A percentile compares a stretch with the other conserved stretches of the same genome.
These are phyloP conservation scores for Gracilaria gracilis DNA, from an alignment of 23 red algal genomes.

Conservation along the genomic window DNA sequence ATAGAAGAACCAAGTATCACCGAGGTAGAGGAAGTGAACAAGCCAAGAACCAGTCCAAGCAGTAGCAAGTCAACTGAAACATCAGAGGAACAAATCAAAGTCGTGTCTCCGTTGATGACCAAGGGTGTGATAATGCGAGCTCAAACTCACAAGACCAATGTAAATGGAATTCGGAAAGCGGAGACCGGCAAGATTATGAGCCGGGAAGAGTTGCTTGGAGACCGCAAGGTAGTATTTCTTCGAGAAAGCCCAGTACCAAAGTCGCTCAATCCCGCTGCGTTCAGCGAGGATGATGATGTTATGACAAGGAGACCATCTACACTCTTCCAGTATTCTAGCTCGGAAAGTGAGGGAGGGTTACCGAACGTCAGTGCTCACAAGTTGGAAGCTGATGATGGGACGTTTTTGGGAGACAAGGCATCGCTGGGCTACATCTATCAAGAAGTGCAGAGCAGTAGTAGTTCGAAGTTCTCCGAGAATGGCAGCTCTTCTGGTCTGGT, in stretches of 20 bases:
- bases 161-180: slow-evolving; percentile 51
- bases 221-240: slow-evolving; percentile 2
- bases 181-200: slow-evolving; percentile 69
- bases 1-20: neutral
- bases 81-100: neutral
- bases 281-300: slow-evolving; percentile 50
- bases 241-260: slow-evolving; percentile 54
- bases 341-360: slow-evolving; percentile 7
- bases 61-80: neutral
- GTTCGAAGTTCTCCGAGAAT: slow-evolving; percentile 52
- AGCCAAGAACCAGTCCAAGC: neutral
- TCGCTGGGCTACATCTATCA: slow-evolving; percentile 18
- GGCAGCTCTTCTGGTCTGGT: slow-evolving; percentile 41
- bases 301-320: slow-evolving; percentile 24
- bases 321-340: slow-evolving; percentile 17
- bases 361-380: neutral
- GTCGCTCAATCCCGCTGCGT: slow-evolving; percentile 43
- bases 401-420: slow-evolving; percentile 6
- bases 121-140: slow-evolving; percentile 61
- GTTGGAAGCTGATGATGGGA: neutral
- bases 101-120: slow-evolving; percentile 14
- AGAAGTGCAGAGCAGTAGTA: slow-evolving; percentile 25
- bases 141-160: slow-evolving; percentile 33
- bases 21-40: neutral
- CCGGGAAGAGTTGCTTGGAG: slow-evolving; percentile 38